Percentiles rank a stretch among this genome's conserved stretches.
Evolutionary conservation across 2,329 filamentous ascomycete genomes (phyloP).

Genomic region (Boeremia exigua): DNA sequence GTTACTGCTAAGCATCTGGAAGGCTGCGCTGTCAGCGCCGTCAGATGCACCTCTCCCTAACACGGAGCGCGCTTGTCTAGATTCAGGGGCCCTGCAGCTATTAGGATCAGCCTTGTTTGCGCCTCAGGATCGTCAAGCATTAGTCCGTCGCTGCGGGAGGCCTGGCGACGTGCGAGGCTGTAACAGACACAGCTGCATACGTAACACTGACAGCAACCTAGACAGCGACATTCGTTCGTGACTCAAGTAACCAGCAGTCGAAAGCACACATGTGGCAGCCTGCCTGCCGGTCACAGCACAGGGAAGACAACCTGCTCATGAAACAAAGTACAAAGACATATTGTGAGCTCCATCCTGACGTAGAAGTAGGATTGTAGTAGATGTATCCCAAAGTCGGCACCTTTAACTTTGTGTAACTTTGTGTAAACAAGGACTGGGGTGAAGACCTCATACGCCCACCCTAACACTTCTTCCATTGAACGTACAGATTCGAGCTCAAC

Average conservation of each 20-base stretch:
- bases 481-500: conserved; percentile 36
- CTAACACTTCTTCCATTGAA: conserved; percentile 46
- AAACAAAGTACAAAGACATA: too few relatives aligned
- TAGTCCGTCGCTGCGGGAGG: neutral
- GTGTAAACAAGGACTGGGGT: too few relatives aligned
- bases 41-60: conserved; percentile 1
- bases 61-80: conserved; percentile 1
- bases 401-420: too few relatives aligned
- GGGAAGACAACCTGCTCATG: too few relatives aligned
- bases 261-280: neutral
- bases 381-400: too few relatives aligned
- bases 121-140: conserved; percentile 2
- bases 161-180: neutral
- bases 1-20: conserved; percentile 4
- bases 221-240: neutral
- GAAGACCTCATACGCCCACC: neutral
- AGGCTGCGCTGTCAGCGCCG: conserved; percentile 1
- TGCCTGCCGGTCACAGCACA: too few relatives aligned
- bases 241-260: neutral
- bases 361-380: too few relatives aligned
- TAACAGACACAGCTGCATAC: neutral
- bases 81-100: conserved; percentile 1
- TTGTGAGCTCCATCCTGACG: too few relatives aligned
- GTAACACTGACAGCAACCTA: neutral
- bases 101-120: conserved; percentile 12